Conservation (phyloP, 192 early-diverging fungal genomes). For the Coemansia sp. region DNA sequence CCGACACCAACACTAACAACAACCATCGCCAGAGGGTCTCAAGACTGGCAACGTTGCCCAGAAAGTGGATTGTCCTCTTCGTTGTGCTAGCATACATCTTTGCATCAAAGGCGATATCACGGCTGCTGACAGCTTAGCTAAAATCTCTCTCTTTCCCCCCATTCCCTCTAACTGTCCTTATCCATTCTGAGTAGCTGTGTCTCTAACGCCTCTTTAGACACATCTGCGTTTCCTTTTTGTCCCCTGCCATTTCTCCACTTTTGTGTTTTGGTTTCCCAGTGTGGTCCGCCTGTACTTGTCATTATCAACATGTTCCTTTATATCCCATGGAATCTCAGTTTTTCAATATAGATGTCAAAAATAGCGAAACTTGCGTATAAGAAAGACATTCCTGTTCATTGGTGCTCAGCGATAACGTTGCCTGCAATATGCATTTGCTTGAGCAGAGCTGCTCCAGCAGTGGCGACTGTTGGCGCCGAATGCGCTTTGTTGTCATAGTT, state of each 20-base stretch:
- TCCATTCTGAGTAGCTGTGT: too few relatives aligned
- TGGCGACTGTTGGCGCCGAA: neutral
- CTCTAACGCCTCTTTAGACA: too few relatives aligned
- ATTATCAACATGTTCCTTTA: too few relatives aligned
- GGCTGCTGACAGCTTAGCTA: slow-evolving; percentile 38
- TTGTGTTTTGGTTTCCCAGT: too few relatives aligned
- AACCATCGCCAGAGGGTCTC: slow-evolving; percentile 15
- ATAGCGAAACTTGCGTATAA: neutral
- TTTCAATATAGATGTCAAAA: neutral
- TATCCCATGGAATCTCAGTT: slow-evolving; percentile 3
- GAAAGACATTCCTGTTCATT: neutral
- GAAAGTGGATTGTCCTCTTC: slow-evolving; percentile 50
- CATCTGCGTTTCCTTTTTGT: too few relatives aligned
- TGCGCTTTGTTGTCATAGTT: neutral
- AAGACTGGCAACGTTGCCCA: slow-evolving; percentile 21
- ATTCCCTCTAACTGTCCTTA: neutral
- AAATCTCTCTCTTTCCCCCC: neutral
- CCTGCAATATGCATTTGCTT: slow-evolving; percentile 17
- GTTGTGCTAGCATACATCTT: slow-evolving; percentile 46
- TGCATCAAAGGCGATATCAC: slow-evolving; percentile 40
- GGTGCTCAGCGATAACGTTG: slow-evolving; percentile 41
- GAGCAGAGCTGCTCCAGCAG: slow-evolving; percentile 23
- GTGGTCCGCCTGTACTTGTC: too few relatives aligned
- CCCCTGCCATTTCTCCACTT: too few relatives aligned
- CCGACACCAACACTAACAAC: slow-evolving; percentile 3